These are phyloP conservation scores for Rosa multiflora DNA, from an alignment of 306 rosid species.

Conservation along the genomic window DNA sequence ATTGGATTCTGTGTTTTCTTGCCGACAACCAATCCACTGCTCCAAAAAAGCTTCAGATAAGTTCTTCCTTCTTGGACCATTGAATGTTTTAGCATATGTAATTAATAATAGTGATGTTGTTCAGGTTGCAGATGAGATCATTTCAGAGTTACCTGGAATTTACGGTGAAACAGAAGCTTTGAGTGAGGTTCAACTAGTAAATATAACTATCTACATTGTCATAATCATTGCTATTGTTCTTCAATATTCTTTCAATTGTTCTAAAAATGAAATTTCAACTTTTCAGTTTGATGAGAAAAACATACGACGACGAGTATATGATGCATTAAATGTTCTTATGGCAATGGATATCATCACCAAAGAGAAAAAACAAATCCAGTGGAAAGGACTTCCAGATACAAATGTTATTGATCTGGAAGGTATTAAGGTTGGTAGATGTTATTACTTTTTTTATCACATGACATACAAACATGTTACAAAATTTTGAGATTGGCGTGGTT, in stretches of 20 bases:
- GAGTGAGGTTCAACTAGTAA: constrained; percentile 27
- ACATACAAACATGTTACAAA: not conserved
- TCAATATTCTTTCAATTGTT: not conserved
- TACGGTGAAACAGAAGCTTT: constrained; percentile 12
- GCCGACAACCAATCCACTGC: not conserved
- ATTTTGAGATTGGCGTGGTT: not conserved
- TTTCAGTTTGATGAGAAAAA: constrained; percentile 35
- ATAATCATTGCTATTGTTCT: not conserved
- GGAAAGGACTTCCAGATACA: constrained; percentile 36
- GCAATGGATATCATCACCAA: constrained; percentile 37
- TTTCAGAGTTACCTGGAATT: constrained; percentile 23
- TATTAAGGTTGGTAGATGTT: constrained; percentile 23
- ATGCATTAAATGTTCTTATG: constrained; percentile 38
- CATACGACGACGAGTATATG: constrained; percentile 36
- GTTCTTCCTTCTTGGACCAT: constrained; percentile 9
- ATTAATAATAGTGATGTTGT: not conserved
- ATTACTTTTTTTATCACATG: not conserved
- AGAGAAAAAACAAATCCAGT: constrained; percentile 36
- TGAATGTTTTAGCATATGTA: not conserved
- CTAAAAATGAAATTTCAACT: not conserved
- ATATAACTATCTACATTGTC: not conserved
- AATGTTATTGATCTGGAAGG: constrained; percentile 21
- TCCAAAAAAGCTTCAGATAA: not conserved
- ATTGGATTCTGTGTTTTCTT: not conserved
- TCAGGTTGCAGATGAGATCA: constrained; percentile 40